Percentiles rank a stretch among this genome's conserved stretches.
phyloP scores from a whole-genome alignment of 352 stramenopile genomes.

The Lagenidium giganteum region DNA sequence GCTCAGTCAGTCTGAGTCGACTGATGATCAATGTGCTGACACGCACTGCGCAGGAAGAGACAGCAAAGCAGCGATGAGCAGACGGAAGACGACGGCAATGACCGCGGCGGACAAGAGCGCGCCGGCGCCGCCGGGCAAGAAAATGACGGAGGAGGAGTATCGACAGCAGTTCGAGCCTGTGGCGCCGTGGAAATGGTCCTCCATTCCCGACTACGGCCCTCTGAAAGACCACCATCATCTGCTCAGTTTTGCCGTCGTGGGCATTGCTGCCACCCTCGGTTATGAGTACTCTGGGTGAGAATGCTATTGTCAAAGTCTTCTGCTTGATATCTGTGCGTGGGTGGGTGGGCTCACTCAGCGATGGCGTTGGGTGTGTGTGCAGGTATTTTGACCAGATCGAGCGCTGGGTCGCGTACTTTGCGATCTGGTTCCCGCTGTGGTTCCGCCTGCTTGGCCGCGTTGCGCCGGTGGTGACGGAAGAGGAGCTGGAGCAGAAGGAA shows the following conservation, averaged over 20 bases:
- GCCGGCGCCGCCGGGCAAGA: not conserved
- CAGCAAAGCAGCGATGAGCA: too few species aligned
- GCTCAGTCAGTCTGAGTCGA: too few species aligned
- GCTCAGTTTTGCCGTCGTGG: slow-evolving; percentile 61
- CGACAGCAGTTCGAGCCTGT: slow-evolving; percentile 69
- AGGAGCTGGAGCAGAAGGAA: slow-evolving; percentile 48
- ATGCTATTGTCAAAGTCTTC: not conserved
- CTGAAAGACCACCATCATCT: slow-evolving; percentile 56
- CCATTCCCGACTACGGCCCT: slow-evolving; percentile 78
- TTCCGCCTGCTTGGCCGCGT: slow-evolving; percentile 67
- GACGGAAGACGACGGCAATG: too few species aligned
- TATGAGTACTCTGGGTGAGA: slow-evolving; percentile 69
- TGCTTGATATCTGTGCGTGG: not conserved
- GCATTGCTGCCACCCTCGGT: slow-evolving; percentile 51
- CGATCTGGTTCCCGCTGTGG: slow-evolving; percentile 82
- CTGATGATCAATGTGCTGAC: too few species aligned
- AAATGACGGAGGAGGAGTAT: slow-evolving; percentile 40
- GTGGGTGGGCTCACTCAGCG: too few species aligned
- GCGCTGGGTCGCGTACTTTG: slow-evolving; percentile 64
- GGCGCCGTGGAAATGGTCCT: slow-evolving; percentile 70
- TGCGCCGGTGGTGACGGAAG: slow-evolving; percentile 52
- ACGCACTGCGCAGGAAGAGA: too few species aligned
- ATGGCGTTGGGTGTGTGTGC: not conserved
- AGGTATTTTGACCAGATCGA: slow-evolving; percentile 73
- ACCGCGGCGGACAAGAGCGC: not conserved